A percentile compares a stretch with the other conserved stretches of the same genome.
Conservation (phyloP, 2,329 filamentous ascomycete species). For the Exserohilum rostratum region DNA sequence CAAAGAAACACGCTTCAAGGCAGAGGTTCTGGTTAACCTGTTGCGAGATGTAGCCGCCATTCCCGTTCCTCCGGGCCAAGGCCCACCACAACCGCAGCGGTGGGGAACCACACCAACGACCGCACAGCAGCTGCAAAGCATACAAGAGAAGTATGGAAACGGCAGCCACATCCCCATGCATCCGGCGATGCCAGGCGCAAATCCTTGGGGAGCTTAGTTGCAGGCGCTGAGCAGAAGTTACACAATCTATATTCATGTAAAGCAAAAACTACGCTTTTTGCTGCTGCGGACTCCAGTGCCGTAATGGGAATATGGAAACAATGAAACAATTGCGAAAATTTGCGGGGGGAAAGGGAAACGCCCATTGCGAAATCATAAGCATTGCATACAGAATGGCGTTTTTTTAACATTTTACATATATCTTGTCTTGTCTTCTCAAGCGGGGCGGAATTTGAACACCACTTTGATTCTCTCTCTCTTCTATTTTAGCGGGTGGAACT, state of each 20-base stretch:
- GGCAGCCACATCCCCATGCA: constrained; percentile 13
- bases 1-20: constrained; percentile 70
- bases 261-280: not conserved
- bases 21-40: constrained; percentile 74
- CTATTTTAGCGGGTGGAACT: no score
- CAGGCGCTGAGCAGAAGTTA: not conserved
- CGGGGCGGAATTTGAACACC: no score
- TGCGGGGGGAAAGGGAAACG: not conserved
- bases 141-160: constrained; percentile 41
- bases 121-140: constrained; percentile 39
- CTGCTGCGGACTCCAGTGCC: no score
- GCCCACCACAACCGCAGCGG: constrained; percentile 22
- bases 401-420: not conserved
- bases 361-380: not conserved
- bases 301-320: no score
- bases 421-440: no score
- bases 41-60: constrained; percentile 60
- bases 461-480: no score
- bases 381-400: constrained; percentile 3
- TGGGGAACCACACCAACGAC: constrained; percentile 35
- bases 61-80: constrained; percentile 20
- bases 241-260: not conserved
- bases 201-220: constrained; percentile 11
- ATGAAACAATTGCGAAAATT: not conserved
- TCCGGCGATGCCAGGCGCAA: constrained; percentile 8